Conservation (phyloP, 148 eudicot genomes). For the Fagopyrum homotropicum region DNA sequence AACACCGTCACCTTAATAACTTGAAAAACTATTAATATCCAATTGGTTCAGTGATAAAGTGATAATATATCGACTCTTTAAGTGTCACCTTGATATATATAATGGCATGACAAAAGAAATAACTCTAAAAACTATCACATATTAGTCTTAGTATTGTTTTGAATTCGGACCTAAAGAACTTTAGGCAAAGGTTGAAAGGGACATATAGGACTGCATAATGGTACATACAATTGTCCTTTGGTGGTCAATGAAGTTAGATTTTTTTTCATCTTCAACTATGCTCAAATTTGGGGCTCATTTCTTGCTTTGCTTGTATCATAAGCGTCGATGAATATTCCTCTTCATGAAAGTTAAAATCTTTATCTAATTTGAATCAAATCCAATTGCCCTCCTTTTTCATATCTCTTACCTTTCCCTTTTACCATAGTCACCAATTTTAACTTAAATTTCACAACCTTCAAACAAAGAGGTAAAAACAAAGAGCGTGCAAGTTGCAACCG, state of each 20-base stretch:
- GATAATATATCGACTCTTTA: neutral
- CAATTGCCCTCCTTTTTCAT: neutral
- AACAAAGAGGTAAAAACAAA: no score
- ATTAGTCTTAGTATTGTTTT: neutral
- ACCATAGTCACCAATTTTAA: neutral
- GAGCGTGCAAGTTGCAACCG: no score
- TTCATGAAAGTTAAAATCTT: neutral
- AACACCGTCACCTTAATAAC: no score
- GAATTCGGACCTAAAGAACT: neutral
- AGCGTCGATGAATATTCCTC: conserved; percentile 7
- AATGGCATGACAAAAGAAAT: no score
- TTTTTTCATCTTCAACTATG: neutral
- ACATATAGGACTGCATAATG: no score
- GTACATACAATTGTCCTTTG: neutral
- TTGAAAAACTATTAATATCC: no score
- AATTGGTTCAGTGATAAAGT: no score
- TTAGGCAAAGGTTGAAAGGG: neutral
- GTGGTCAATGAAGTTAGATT: neutral
- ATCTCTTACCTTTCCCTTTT: neutral
- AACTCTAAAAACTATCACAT: neutral
- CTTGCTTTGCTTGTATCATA: conserved; percentile 1
- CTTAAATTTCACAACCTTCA: no score
- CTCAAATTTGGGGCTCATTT: neutral
- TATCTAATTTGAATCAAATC: neutral
- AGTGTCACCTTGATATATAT: neutral